Evolutionary conservation across 306 rosid species (phyloP).

Genomic region (Castanopsis chinensis): DNA sequence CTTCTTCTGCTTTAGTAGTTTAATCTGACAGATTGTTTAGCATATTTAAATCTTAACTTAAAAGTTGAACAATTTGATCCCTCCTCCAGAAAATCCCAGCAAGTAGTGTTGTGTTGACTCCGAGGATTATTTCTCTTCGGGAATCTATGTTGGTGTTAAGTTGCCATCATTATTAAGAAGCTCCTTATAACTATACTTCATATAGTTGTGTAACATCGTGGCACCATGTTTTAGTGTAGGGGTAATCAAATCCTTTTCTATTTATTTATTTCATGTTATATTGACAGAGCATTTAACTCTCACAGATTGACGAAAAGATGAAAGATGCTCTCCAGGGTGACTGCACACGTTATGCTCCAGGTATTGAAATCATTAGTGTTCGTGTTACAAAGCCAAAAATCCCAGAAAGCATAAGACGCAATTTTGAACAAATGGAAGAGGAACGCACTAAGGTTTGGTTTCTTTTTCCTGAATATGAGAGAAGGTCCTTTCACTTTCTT

Average conservation of each 20-base stretch:
- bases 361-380: constrained; percentile 83
- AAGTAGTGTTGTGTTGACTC: background rate
- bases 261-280: background rate
- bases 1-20: background rate
- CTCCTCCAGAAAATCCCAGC: background rate
- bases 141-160: background rate
- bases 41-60: background rate
- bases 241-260: background rate
- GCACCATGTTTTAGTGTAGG: background rate
- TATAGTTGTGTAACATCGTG: background rate
- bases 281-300: constrained; percentile 12
- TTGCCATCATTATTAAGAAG: background rate
- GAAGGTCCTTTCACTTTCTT: background rate
- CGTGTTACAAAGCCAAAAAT: constrained; percentile 92
- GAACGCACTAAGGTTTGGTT: constrained; percentile 88
- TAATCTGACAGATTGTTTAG: constrained; percentile 1
- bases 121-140: too few species aligned
- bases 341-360: constrained; percentile 91
- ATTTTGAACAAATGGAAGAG: constrained; percentile 92
- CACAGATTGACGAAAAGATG: constrained; percentile 95
- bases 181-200: background rate
- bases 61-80: constrained; percentile 7
- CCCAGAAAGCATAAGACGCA: constrained; percentile 71
- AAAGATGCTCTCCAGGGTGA: constrained; percentile 94
- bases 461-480: constrained; percentile 14